Evolutionary conservation across 345 rosid genomes (phyloP).

Genomic region (Mangifera indica): DNA sequence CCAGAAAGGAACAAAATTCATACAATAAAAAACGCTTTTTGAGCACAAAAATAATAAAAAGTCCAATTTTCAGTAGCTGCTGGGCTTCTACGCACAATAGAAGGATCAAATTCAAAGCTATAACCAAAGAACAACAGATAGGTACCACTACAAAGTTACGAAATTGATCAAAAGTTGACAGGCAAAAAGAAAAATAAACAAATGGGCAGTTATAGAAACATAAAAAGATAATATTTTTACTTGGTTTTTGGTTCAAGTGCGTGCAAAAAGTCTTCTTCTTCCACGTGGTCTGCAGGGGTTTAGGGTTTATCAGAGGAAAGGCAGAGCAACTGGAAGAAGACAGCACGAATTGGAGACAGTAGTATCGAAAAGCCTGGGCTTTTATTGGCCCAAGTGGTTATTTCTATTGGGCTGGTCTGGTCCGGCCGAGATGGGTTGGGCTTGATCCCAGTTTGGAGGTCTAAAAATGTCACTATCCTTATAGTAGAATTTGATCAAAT

Average conservation of each 20-base stretch:
- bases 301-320: conserved; percentile 15
- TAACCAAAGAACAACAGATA: not conserved
- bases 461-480: no score
- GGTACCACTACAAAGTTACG: not conserved
- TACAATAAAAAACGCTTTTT: not conserved
- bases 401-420: not conserved
- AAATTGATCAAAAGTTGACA: not conserved
- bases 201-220: not conserved
- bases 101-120: no score
- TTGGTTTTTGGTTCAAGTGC: not conserved
- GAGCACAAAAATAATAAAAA: no score
- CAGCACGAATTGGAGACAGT: not conserved
- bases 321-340: not conserved
- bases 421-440: no score
- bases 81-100: not conserved
- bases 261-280: not conserved
- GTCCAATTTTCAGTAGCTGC: not conserved
- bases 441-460: not conserved
- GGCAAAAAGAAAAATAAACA: not conserved
- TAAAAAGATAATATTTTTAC: not conserved
- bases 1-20: not conserved
- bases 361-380: not conserved
- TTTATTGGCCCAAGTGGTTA: not conserved
- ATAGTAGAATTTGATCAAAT: no score
- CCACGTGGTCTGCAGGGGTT: conserved; percentile 8